These are phyloP conservation scores for Coemansia pectinata DNA, from an alignment of 192 early-diverging fungal species.

Conservation along the genomic window DNA sequence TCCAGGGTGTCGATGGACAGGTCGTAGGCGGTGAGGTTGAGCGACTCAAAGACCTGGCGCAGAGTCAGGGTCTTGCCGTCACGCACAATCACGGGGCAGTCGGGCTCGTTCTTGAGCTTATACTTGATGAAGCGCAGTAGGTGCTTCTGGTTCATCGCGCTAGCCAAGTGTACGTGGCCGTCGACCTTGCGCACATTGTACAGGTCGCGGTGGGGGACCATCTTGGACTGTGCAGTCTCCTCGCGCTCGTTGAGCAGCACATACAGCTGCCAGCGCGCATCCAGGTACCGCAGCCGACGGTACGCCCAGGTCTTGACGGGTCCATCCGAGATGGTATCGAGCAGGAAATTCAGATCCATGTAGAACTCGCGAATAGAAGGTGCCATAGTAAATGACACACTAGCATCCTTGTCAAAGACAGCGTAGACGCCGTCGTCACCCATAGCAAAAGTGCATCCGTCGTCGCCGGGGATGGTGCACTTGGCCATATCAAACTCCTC, in stretches of 20 bases:
- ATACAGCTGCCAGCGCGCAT: constrained; percentile 94
- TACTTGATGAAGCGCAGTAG: constrained; percentile 92
- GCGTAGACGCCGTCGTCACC: constrained; percentile 64
- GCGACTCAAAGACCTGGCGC: constrained; percentile 81
- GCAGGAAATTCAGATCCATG: constrained; percentile 78
- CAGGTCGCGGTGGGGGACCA: constrained; percentile 92
- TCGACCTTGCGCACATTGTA: constrained; percentile 99
- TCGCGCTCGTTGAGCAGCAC: constrained; percentile 89
- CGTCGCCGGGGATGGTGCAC: neutral
- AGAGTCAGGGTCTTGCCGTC: constrained; percentile 82
- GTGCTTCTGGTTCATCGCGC: constrained; percentile 97
- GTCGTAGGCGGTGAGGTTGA: constrained; percentile 92
- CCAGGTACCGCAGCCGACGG: constrained; percentile 84
- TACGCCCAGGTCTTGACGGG: constrained; percentile 93
- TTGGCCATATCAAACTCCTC: neutral
- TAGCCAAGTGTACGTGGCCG: constrained; percentile 91
- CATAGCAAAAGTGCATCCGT: constrained; percentile 48
- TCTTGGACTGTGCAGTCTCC: constrained; percentile 91
- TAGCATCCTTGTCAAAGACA: constrained; percentile 38
- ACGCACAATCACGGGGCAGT: constrained; percentile 83
- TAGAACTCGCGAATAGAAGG: constrained; percentile 83
- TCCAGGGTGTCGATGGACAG: constrained; percentile 93
- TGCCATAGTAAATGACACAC: constrained; percentile 53
- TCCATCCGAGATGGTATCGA: constrained; percentile 77
- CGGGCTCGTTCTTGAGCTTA: constrained; percentile 72